Base-by-base conservation (phyloP, 1,139 yeast genomes). In the Suhomyces bokatorum region DNA sequence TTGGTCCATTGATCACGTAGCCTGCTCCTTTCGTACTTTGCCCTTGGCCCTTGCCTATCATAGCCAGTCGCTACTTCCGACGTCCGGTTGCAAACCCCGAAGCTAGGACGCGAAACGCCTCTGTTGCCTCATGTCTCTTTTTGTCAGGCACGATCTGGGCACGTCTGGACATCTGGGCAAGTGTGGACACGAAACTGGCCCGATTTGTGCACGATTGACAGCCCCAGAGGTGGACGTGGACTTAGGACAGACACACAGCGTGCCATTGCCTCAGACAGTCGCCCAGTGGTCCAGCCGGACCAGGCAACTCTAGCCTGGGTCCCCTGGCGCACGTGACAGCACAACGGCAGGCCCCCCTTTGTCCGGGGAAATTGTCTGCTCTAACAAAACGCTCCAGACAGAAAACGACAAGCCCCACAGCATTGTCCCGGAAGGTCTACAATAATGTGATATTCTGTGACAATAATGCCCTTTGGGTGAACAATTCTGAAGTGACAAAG, bases 401-500 rank as follows among this genome's bases (percentile, higher is more conserved):
- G 36, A 32, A 39, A 32, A 40, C 43, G 38, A 40, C 35, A 16
- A 22, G 35, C 31, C 31, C 13, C 26, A 10, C 14, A 9, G 13
- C 17, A 40, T 40, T 40, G 39, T 40, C 28, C 12, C 16, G 24
- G 24, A 12, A 10, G 27, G 12, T 11, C 13, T 32, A 20, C 35
- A 32, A 32, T 32, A 20, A 14, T 14, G 33, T 28, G 30, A 36
- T 38, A 43, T 36, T 32, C 17, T 24, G 33, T 28, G 35, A 40
- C 41, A 43, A 43, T 36, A 32, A 29, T 30, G 30, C 38, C 11
- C 20, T 29, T 35, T 16, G 15, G 39, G 39, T 16, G 12, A 37
- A 44, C 47, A 40, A 44, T 40, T 34, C n/a, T 12, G 9, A 14
- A 15, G 17, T 12, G 32, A 44, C 43, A 40, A 40, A 38, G 40